These are phyloP conservation scores for Fusarium xyrophilum DNA, from an alignment of 2,329 filamentous ascomycete genomes.

Conservation along the genomic window DNA sequence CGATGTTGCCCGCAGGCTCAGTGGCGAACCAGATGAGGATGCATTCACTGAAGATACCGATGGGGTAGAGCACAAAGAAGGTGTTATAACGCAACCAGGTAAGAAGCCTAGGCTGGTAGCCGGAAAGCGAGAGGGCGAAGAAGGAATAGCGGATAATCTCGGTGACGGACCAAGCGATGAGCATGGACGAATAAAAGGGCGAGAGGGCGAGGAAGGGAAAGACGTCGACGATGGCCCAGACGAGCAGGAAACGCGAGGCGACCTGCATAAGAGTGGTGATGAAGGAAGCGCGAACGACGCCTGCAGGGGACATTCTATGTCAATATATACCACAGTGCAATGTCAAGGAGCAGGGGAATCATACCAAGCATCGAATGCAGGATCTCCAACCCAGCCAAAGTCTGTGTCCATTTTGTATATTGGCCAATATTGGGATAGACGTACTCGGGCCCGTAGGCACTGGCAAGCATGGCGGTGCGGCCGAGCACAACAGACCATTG, in stretches of 20 bases:
- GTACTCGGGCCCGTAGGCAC: slow-evolving; percentile 60
- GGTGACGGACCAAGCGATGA: slow-evolving; percentile 86
- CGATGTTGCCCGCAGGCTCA: slow-evolving; percentile 59
- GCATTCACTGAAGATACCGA: slow-evolving; percentile 90
- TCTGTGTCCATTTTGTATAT: slow-evolving; percentile 83
- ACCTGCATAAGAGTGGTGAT: slow-evolving; percentile 91
- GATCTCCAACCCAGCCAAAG: slow-evolving; percentile 81
- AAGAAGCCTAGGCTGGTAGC: slow-evolving; percentile 68
- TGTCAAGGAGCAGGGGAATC: slow-evolving; percentile 32
- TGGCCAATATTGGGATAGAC: slow-evolving; percentile 69
- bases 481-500: slow-evolving; percentile 82
- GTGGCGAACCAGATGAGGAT: slow-evolving; percentile 77
- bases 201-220: slow-evolving; percentile 72
- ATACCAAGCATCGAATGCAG: slow-evolving; percentile 79
- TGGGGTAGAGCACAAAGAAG: slow-evolving; percentile 90
- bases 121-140: slow-evolving; percentile 77
- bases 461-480: slow-evolving; percentile 65
- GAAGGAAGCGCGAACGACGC: slow-evolving; percentile 84
- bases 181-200: slow-evolving; percentile 75
- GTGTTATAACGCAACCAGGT: slow-evolving; percentile 90
- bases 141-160: slow-evolving; percentile 94
- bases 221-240: slow-evolving; percentile 80
- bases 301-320: slow-evolving; percentile 50
- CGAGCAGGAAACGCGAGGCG: slow-evolving; percentile 81
- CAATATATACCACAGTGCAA: neutral